phyloP scores from a whole-genome alignment of 2,329 filamentous ascomycete genomes.

The Chrysosphaeria jannelii region DNA sequence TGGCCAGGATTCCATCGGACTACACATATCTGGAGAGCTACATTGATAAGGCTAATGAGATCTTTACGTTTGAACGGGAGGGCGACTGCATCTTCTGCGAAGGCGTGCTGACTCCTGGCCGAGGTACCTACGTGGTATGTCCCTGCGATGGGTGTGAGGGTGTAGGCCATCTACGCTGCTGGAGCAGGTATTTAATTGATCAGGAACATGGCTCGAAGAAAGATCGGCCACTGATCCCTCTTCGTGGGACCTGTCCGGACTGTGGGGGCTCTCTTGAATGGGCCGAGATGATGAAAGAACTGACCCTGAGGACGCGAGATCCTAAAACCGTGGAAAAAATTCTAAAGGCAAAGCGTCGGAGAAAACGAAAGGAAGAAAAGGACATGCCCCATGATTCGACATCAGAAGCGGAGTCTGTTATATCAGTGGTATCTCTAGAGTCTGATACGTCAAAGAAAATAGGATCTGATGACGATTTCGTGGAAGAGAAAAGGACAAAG shows the following conservation, averaged over 20 bases:
- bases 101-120: conserved; percentile 13
- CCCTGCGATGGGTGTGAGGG: conserved; percentile 20
- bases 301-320: conserved; percentile 44
- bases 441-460: no score
- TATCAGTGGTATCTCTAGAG: no score
- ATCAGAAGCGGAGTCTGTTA: no score
- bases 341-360: conserved; percentile 15
- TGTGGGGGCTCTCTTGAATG: conserved; percentile 36
- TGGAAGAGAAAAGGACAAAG: no score
- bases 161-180: conserved; percentile 28
- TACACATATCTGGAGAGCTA: conserved; percentile 22
- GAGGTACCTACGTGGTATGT: conserved; percentile 26
- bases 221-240: conserved; percentile 25
- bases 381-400: background rate
- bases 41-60: conserved; percentile 21
- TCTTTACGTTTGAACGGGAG: conserved; percentile 24
- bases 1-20: no score
- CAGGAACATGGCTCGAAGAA: background rate
- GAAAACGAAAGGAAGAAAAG: conserved; percentile 2
- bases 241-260: conserved; percentile 35
- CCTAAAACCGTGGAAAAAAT: conserved; percentile 38
- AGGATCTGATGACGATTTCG: no score
- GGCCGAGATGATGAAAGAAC: conserved; percentile 54
- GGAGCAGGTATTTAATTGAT: conserved; percentile 18
- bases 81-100: conserved; percentile 23